Percentiles rank a stretch among this genome's conserved stretches.
Conservation (phyloP, 495 filamentous ascomycete species). For the Jackrogersella multiformis region DNA sequence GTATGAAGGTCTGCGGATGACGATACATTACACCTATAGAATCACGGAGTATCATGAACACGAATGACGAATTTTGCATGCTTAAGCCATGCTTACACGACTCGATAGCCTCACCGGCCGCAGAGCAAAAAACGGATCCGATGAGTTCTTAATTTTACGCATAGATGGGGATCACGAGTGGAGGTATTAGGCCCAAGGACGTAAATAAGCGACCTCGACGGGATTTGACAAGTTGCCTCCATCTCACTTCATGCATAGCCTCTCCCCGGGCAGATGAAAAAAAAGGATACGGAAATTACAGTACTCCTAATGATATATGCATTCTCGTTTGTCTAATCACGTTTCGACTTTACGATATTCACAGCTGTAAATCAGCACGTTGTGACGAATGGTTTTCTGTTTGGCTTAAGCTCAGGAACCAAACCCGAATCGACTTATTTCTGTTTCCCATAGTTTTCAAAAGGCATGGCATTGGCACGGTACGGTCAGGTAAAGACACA, state of each 20-base stretch:
- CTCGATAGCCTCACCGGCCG: slow-evolving; percentile 4
- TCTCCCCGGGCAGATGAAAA: slow-evolving; percentile 16
- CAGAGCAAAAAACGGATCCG: slow-evolving; percentile 26
- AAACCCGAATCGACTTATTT: slow-evolving; percentile 30
- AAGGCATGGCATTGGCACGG: slow-evolving; percentile 40
- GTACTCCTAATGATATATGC: slow-evolving; percentile 37
- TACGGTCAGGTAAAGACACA: slow-evolving; percentile 32
- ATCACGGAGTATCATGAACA: slow-evolving; percentile 48
- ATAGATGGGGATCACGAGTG: slow-evolving; percentile 20
- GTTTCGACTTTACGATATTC: slow-evolving; percentile 32
- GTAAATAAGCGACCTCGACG: background rate
- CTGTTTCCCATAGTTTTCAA: slow-evolving; percentile 14
- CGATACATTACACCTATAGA: slow-evolving; percentile 39
- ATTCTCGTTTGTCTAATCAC: slow-evolving; percentile 40
- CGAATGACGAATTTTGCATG: slow-evolving; percentile 43
- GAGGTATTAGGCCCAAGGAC: slow-evolving; percentile 11
- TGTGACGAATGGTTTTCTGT: slow-evolving; percentile 33
- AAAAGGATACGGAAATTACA: slow-evolving; percentile 6
- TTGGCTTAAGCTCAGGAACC: slow-evolving; percentile 21
- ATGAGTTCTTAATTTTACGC: slow-evolving; percentile 27
- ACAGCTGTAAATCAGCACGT: slow-evolving; percentile 24
- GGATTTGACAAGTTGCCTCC: slow-evolving; percentile 18
- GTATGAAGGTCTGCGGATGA: slow-evolving; percentile 29
- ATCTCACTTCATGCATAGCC: slow-evolving; percentile 21
- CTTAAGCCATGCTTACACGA: slow-evolving; percentile 22